Base-by-base conservation (phyloP, 306 rosid species). In the Cicer bijugum region DNA sequence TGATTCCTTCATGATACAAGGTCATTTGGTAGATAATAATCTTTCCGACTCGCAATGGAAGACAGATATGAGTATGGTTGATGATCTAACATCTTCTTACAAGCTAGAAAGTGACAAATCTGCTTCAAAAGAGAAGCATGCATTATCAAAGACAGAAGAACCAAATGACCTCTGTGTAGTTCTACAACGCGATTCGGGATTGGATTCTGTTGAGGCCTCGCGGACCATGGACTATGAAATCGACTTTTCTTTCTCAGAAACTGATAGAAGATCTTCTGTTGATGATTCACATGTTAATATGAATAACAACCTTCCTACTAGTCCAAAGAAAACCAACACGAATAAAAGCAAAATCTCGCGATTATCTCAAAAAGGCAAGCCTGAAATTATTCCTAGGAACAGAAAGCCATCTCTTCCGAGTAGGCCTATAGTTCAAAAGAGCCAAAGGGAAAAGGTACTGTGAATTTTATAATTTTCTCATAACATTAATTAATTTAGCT, bases 1-100 rank as follows among this genome's bases (percentile, higher is more conserved):
- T 81, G 93, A 88, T 74, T 88, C 90, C 63, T 88, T 88, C 85
- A 86, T 88, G 86, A 78, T 88, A 60, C 89, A 80, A 53, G 76
- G 86, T 71, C 87, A 81, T 46, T 71, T 83, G 72, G 76, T 74
- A 2, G 78, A 72, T 45, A 67, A 73, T 52, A 66, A 63, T 84
- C 62, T 5, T 15, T 79, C 75, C 45, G 84, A 81, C 35, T 86
- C 81, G 1, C 83, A 83, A 23, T 82, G 88, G 90, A 88, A 74
- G 78, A 84, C 85, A 0, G 88, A 84, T 56, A 65, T 87, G 11
- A 58, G 67, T 68, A 69, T 85, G 74, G 85, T 50, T 19, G 86
- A 70, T 20, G 81, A 88, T 86, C 78, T 84, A 70, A 80, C 69
- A 72, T 43, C 81, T 55, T 75, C 78, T n/a, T 74, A 76, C 72